Evolutionary conservation across 164 flowering plant genomes (phyloP), one percentile per base, ranked within the genome.

Genomic region (Annona cherimola): DNA sequence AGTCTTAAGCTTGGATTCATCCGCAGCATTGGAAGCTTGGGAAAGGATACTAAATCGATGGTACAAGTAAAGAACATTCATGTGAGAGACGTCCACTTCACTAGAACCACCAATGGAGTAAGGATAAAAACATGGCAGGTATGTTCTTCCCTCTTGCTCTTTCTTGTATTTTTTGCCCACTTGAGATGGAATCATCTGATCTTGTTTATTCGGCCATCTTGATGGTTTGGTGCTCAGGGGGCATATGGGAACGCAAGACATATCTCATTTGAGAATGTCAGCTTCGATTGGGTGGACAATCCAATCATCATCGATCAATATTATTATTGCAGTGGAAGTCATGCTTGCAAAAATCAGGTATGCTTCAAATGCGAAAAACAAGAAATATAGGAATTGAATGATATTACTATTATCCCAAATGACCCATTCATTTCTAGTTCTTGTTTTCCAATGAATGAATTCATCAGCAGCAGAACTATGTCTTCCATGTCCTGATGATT

Each of bases 51-150:
- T 50, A 8, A 4, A 5, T 18, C 20, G 2, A 19, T 5, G 41
- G 69, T n/a, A 16, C 8, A 50, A 16, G 69, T 67, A 5, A 43
- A 45, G 35, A 41, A 45, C 5, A 67, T 67, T 39, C 69, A 67
- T 26, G 57, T 67, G 45, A 39, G 26, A 8, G 6, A 43, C 35
- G 42, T 14, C 69, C 6, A 18, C 19, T 67, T 67, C 55, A 18
- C n/a, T 16, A 14, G 39, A 8, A 67, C 55, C n/a, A 67, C 42
- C 45, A 18, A 43, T 26, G 69, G 54, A 43, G 69, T 40, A 9
- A 43, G 69, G 55, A 45, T 67, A 19, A 67, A 67, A 26, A 67
- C 69, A 6, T 67, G 69, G 69, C 69, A 67, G 69, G 69, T 67
- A 2, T 35, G 54, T 7, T n/a, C 35, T 16, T 7, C 5, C 7